Conservation (phyloP, 495 filamentous ascomycete species). For the Pyronema omphalodes region DNA sequence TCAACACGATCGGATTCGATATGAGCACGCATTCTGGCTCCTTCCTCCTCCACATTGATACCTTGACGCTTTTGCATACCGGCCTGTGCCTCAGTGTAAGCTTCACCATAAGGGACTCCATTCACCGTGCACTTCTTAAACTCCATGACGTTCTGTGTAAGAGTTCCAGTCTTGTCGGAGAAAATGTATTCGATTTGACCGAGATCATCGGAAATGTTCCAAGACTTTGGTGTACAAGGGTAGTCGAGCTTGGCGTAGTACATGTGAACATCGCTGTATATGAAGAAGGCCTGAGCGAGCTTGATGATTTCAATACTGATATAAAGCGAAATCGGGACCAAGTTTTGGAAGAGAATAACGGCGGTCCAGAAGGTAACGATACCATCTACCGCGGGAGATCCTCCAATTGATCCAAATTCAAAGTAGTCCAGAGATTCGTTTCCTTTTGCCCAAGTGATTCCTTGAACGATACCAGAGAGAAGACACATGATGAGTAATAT, state of each 20-base stretch:
- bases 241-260: slow-evolving; percentile 89
- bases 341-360: slow-evolving; percentile 89
- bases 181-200: slow-evolving; percentile 99
- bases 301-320: slow-evolving; percentile 95
- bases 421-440: slow-evolving; percentile 65
- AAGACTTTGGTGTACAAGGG: slow-evolving; percentile 90
- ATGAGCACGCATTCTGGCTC: slow-evolving; percentile 49
- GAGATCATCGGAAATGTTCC: slow-evolving; percentile 97
- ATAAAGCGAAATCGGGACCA: slow-evolving; percentile 95
- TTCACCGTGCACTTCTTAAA: slow-evolving; percentile 97
- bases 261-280: slow-evolving; percentile 88
- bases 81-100: slow-evolving; percentile 88
- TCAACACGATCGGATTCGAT: slow-evolving; percentile 57
- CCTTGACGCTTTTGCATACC: slow-evolving; percentile 88
- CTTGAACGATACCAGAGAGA: slow-evolving; percentile 66
- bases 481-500: slow-evolving; percentile 84
- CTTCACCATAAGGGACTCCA: slow-evolving; percentile 85
- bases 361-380: slow-evolving; percentile 93
- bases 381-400: slow-evolving; percentile 57
- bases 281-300: slow-evolving; percentile 87
- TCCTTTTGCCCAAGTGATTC: slow-evolving; percentile 55
- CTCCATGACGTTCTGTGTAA: slow-evolving; percentile 99
- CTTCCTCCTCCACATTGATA: slow-evolving; percentile 65
- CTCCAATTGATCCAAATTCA: slow-evolving; percentile 72
- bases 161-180: slow-evolving; percentile 95